phyloP scores from a whole-genome alignment of 768 basidiomycete genomes.

The Podaxis carcinomalis region DNA sequence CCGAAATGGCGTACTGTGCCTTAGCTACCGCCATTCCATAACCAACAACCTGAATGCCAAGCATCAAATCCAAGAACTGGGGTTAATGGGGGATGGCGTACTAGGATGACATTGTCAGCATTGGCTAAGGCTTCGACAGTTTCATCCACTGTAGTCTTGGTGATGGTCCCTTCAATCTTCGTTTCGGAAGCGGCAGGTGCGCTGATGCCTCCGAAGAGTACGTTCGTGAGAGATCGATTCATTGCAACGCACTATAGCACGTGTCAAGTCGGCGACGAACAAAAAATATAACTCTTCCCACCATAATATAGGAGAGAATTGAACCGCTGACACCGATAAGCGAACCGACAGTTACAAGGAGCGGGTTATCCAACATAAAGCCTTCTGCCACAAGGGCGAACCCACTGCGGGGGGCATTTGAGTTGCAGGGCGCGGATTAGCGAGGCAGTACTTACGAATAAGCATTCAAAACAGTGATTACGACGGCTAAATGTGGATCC shows the following conservation, averaged over 20 bases:
- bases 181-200: constrained; percentile 49
- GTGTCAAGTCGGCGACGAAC: not conserved
- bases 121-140: constrained; percentile 74
- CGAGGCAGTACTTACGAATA: constrained; percentile 50
- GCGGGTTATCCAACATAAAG: constrained; percentile 86
- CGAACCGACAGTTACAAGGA: constrained; percentile 80
- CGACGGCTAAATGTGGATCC: constrained; percentile 53
- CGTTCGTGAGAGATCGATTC: constrained; percentile 84
- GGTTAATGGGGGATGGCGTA: constrained; percentile 21
- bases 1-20: constrained; percentile 76
- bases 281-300: constrained; percentile 25
- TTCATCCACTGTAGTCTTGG: constrained; percentile 75
- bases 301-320: constrained; percentile 92
- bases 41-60: constrained; percentile 56
- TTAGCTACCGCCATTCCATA: constrained; percentile 94
- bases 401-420: constrained; percentile 34
- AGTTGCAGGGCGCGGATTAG: not conserved
- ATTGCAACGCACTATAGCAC: constrained; percentile 76
- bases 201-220: constrained; percentile 83
- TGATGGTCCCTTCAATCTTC: constrained; percentile 82
- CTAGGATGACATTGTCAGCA: constrained; percentile 81
- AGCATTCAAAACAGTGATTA: constrained; percentile 87
- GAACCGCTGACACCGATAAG: constrained; percentile 89
- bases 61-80: not conserved
- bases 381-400: constrained; percentile 91